Evolutionary conservation across 768 basidiomycete genomes (phyloP), one percentile per base, ranked within the genome.

Genomic region (Gloeophyllum trabeum): DNA sequence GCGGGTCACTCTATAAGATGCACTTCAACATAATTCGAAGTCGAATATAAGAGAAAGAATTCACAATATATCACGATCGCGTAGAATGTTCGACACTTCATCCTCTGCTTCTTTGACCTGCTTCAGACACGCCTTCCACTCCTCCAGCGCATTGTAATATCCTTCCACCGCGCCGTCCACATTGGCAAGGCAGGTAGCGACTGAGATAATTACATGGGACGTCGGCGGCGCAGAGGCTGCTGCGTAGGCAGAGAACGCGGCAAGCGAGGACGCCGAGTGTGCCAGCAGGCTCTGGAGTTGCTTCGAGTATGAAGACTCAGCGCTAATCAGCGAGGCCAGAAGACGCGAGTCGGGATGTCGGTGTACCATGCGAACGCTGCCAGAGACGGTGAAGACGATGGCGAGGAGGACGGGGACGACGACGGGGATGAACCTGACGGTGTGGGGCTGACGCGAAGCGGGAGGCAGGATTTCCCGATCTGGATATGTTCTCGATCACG

Each of bases 41-140:
- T 32, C 19, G 12, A 24, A 6, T 16, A 4, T 24, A 26, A 10
- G 13, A 38, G 35, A 34, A 34, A 37, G 4, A n/a, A 70, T 82
- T 53, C 47, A 88, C 87, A 89, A 67, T 48, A 91, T 90, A 51
- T 90, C 86, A 35, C 83, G 64, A 58, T 90, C 87, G 4, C 82
- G 63, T 46, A 84, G 61, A 41, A 88, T 65, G 48, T 75, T 78
- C 3, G 65, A 67, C 3, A 89, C 74, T 43, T 85, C 84, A 35
- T 86, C 81, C 58, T 90, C 85, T 42, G 82, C 63, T 6, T 62
- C 63, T 54, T 79, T 83, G 47, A 91, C 61, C 2, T 58, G 59
- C 46, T 64, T 66, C 46, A 89, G 66, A 43, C 73, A 66, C 23
- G 74, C 74, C 24, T 74, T 67, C 76, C 84, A 89, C 14, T 67